phyloP scores from a whole-genome alignment of 2,329 filamentous ascomycete genomes.

The Alternaria sp. region DNA sequence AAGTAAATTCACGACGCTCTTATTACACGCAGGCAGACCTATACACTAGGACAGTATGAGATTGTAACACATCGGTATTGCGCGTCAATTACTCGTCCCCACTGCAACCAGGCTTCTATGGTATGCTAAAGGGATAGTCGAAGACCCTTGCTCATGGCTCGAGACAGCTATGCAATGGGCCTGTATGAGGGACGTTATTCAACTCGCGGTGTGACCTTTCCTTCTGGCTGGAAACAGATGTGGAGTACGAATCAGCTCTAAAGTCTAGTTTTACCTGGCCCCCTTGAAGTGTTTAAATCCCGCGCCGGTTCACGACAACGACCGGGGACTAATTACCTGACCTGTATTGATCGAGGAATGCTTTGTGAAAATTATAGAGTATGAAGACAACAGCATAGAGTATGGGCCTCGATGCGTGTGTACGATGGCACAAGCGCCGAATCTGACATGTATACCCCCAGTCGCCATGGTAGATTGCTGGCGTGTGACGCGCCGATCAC shows the following conservation, averaged over 20 bases:
- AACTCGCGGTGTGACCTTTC: background rate
- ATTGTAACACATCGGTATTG: background rate
- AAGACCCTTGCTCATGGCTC: constrained; percentile 9
- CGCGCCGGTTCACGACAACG: background rate
- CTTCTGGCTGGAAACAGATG: background rate
- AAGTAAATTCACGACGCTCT: background rate
- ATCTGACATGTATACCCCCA: background rate
- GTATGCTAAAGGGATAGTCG: constrained; percentile 13
- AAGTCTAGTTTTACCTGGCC: background rate
- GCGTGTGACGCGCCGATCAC: constrained; percentile 4
- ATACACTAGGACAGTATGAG: background rate
- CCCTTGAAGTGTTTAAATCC: background rate
- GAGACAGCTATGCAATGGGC: background rate
- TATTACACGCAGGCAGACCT: background rate
- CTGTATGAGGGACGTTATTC: background rate
- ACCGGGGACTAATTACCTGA: background rate
- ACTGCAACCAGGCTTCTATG: constrained; percentile 4
- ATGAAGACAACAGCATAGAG: background rate
- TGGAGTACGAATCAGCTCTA: background rate
- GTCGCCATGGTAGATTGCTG: constrained; percentile 2
- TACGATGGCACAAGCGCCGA: background rate
- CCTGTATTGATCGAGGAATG: background rate
- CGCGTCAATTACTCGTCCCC: background rate
- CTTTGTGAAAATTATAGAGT: background rate
- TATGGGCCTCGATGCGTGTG: background rate